phyloP scores from a whole-genome alignment of 2,329 filamentous ascomycete species.

The Curvularia sp. region DNA sequence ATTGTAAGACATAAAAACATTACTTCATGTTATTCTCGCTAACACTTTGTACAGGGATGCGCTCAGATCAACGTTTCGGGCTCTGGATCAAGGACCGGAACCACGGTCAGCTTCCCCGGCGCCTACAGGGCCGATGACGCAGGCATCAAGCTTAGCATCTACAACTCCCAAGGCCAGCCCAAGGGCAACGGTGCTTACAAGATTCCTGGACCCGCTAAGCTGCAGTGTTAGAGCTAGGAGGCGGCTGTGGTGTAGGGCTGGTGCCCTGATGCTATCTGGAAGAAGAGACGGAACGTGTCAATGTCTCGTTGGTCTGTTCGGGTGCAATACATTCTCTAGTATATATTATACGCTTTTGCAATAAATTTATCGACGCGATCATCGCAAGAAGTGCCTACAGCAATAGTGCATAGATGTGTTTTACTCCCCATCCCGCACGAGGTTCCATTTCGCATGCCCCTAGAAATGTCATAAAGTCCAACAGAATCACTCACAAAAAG shows the following conservation, averaged over 20 bases:
- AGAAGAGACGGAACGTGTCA: not conserved
- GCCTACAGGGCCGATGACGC: constrained; percentile 42
- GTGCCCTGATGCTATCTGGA: not conserved
- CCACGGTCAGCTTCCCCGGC: constrained; percentile 46
- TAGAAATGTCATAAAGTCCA: too few species aligned
- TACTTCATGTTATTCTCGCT: not conserved
- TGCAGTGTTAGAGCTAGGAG: constrained; percentile 53
- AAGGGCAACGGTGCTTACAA: constrained; percentile 51
- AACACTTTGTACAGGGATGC: constrained; percentile 26
- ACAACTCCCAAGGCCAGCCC: constrained; percentile 32
- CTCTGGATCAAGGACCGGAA: constrained; percentile 29
- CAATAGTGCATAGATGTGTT: not conserved
- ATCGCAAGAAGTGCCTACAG: not conserved
- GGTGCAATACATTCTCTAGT: not conserved
- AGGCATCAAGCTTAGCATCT: constrained; percentile 44
- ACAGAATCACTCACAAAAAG: too few species aligned
- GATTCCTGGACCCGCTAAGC: constrained; percentile 59
- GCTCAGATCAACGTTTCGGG: constrained; percentile 46
- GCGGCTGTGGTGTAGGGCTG: not conserved
- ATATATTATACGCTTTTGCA: not conserved
- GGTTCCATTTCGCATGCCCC: not conserved
- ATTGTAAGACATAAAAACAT: constrained; percentile 16
- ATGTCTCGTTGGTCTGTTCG: not conserved
- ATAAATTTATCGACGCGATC: not conserved
- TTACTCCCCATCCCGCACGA: not conserved